Percentiles rank a stretch among this genome's conserved stretches.
phyloP scores from a whole-genome alignment of 257 asterid species.

The Solanum clarkiae region DNA sequence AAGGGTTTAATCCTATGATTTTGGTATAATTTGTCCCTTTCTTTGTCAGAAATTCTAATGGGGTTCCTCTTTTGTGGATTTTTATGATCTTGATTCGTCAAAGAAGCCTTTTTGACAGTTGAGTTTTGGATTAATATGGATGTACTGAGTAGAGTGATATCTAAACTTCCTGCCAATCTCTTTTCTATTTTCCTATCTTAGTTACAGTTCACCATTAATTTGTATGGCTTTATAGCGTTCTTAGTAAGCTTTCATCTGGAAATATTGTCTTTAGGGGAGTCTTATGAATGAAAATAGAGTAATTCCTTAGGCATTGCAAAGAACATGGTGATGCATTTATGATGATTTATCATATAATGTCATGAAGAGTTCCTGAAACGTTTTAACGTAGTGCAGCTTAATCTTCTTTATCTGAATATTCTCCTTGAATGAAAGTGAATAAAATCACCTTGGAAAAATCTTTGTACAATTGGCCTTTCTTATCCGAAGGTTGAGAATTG shows the following conservation, averaged over 20 bases:
- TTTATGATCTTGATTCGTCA: slow-evolving; percentile 3
- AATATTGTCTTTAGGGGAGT: neutral
- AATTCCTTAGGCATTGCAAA: neutral
- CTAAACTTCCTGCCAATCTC: neutral
- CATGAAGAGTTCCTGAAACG: neutral
- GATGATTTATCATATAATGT: neutral
- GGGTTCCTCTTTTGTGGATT: neutral
- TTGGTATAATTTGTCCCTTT: neutral
- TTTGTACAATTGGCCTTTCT: neutral
- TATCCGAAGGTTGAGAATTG: neutral
- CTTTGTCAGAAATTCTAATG: neutral
- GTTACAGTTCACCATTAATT: neutral
- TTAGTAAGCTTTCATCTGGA: neutral
- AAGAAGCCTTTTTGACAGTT: neutral
- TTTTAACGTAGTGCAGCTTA: neutral
- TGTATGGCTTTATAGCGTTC: neutral
- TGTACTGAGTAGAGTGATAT: neutral
- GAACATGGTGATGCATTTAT: neutral
- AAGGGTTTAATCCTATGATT: neutral
- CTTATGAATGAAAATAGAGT: neutral
- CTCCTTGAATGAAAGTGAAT: neutral
- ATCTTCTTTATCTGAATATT: neutral
- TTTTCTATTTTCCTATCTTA: neutral
- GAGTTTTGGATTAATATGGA: neutral
- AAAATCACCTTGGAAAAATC: neutral